phyloP scores from a whole-genome alignment of 805 yeast genomes.

The Zygoascus flipseniorum region DNA sequence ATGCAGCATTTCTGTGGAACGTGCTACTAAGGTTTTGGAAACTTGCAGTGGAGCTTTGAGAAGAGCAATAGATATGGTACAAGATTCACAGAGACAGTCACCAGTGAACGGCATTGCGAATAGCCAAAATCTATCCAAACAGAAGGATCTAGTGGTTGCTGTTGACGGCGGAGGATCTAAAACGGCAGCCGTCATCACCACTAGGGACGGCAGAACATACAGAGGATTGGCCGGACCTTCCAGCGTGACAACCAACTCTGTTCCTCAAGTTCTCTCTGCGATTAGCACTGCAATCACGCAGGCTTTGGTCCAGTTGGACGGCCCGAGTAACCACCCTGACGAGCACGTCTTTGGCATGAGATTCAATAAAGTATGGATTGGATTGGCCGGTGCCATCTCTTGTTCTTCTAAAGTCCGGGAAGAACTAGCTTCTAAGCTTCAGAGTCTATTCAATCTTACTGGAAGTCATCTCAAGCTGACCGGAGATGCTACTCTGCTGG shows the following conservation, averaged over 20 bases:
- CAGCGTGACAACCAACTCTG: slow-evolving; percentile 11
- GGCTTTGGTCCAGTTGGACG: slow-evolving; percentile 6
- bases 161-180: slow-evolving; percentile 25
- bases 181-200: slow-evolving; percentile 15
- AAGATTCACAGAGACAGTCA: background rate
- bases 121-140: background rate
- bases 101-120: background rate
- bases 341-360: background rate
- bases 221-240: slow-evolving; percentile 14
- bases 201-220: slow-evolving; percentile 7
- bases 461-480: slow-evolving; percentile 9
- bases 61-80: background rate
- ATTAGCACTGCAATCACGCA: slow-evolving; percentile 4
- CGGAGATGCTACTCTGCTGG: slow-evolving; percentile 15
- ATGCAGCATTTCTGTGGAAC: slow-evolving; percentile 12
- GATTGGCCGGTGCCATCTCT: slow-evolving; percentile 18
- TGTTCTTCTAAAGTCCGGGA: background rate
- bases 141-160: slow-evolving; percentile 5
- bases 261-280: slow-evolving; percentile 6
- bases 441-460: slow-evolving; percentile 3
- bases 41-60: slow-evolving; percentile 9
- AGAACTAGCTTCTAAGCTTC: slow-evolving; percentile 2
- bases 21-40: slow-evolving; percentile 8
- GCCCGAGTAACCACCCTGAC: background rate
- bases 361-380: slow-evolving; percentile 15